A percentile compares a stretch with the other conserved stretches of the same genome.
Evolutionary conservation across 768 basidiomycete genomes (phyloP).

Genomic region (Trametes cubensis): DNA sequence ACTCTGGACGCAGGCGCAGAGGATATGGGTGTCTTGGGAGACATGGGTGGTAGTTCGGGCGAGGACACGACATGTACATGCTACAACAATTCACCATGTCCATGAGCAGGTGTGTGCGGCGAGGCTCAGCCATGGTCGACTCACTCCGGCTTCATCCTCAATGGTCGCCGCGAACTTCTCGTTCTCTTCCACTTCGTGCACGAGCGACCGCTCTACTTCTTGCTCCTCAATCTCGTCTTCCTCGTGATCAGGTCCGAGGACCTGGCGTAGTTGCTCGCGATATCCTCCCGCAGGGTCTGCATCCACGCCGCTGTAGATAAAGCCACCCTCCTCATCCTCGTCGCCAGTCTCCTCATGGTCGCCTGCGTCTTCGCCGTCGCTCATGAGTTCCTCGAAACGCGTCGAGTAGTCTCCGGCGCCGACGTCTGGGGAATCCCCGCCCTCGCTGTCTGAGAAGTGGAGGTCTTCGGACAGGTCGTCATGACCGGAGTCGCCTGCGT

Average conservation of each 20-base stretch:
- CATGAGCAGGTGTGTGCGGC: conserved; percentile 29
- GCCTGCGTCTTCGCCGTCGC: conserved; percentile 37
- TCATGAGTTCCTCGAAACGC: conserved; percentile 70
- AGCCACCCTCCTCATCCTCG: conserved; percentile 60
- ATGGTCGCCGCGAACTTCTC: conserved; percentile 34
- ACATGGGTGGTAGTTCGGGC: conserved; percentile 26
- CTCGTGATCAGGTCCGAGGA: conserved; percentile 66
- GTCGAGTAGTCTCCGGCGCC: conserved; percentile 62
- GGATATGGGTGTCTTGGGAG: conserved; percentile 15
- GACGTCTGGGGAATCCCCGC: conserved; percentile 45
- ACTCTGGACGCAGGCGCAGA: conserved; percentile 12
- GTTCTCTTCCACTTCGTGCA: conserved; percentile 43
- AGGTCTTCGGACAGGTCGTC: conserved; percentile 14
- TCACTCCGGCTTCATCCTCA: conserved; percentile 38
- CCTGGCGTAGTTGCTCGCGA: conserved; percentile 67
- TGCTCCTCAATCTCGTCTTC: conserved; percentile 48
- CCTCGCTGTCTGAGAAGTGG: conserved; percentile 45
- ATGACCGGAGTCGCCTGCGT: conserved; percentile 8
- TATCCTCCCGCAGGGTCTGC: conserved; percentile 56
- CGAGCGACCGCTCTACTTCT: conserved; percentile 50
- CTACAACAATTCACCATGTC: conserved; percentile 30
- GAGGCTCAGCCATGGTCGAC: conserved; percentile 30
- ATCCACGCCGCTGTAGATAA: conserved; percentile 76
- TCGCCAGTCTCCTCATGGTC: conserved; percentile 32
- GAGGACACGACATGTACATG: conserved; percentile 41